Base-by-base conservation (phyloP, 2,329 filamentous ascomycete genomes). In the Phoma herbarum region DNA sequence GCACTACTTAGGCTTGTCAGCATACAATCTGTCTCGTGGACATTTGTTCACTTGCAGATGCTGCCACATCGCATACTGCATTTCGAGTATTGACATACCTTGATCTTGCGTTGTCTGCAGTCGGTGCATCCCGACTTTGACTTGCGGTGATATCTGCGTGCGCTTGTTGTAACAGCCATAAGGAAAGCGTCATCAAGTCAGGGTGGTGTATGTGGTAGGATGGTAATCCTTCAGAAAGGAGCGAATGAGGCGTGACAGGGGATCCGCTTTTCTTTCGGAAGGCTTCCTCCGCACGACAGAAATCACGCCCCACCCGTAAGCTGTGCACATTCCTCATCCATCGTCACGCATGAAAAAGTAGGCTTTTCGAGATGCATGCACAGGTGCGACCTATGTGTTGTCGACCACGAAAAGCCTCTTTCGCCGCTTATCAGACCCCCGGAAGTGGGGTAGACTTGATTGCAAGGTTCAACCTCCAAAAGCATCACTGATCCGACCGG, bases 81-180 rank as follows among this genome's bases (percentile, higher is more conserved):
- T 12, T 4, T 14, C 7, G 16, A 14, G 9, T 10, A 28, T 39
- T 10, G 26, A 20, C 31, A 4, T 43, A 54, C 57, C 51, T 54
- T 59, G 25, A 59, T 54, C 8, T 28, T 54, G 26, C 57, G 29
- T 25, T 51, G 31, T 51, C 52, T 59, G 46, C 57, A 59, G 33
- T 51, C 51, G 2, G 51, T 49, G 23, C 51, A 55, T 3, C 57
- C 51, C 3, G 39, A 22, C 18, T 39, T 59, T 2, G 57, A 59
- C 26, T 59, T 55, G 6, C 25, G 46, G 35, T 55, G 51, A 16
- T 35, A 52, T 16, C 8, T 50, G 14, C 41, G 37, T 16, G 45
- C 45, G 22, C 31, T 16, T 45, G 48, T 53, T 10, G 31, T 23
- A 43, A 25, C 22, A 37, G 10, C 18, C 31, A 18, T 33, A 26